Percentiles rank a stretch among this genome's conserved stretches.
These are phyloP conservation scores for Phytophthora brassicae DNA, from an alignment of 352 stramenopile genomes.

Conservation along the genomic window DNA sequence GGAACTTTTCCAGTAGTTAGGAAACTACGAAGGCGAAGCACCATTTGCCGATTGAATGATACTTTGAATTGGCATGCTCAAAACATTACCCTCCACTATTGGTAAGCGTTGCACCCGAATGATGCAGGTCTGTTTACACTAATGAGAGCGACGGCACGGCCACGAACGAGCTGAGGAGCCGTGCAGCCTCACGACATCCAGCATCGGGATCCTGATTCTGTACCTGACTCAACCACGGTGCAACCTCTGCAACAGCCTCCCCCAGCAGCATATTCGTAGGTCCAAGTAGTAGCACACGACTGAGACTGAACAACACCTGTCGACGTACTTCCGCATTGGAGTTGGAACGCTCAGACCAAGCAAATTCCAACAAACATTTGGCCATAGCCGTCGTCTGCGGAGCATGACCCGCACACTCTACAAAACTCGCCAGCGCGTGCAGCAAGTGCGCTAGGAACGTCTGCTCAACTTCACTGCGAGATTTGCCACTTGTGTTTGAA, in stretches of 20 bases:
- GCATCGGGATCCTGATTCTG: constrained; percentile 52
- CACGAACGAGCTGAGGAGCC: constrained; percentile 53
- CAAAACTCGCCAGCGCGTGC: constrained; percentile 63
- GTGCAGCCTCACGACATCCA: constrained; percentile 67
- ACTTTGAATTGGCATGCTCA: no score
- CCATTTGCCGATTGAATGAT: no score
- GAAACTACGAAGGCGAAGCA: neutral
- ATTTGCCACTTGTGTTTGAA: constrained; percentile 10
- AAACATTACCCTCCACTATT: no score
- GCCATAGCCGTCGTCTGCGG: constrained; percentile 65
- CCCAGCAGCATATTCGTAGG: constrained; percentile 56
- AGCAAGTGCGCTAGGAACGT: constrained; percentile 74
- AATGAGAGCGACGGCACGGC: constrained; percentile 33
- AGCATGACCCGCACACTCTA: constrained; percentile 66
- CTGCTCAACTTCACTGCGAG: constrained; percentile 58
- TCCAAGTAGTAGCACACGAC: constrained; percentile 66
- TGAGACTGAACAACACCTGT: constrained; percentile 74
- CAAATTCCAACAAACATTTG: constrained; percentile 71
- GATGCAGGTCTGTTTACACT: neutral
- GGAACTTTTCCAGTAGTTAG: constrained; percentile 79
- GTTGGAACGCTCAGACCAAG: constrained; percentile 55
- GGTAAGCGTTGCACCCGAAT: no score
- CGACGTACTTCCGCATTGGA: constrained; percentile 56
- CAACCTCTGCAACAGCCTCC: constrained; percentile 44
- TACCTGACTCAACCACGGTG: constrained; percentile 56